Evolutionary conservation across 2,329 filamentous ascomycete genomes (phyloP).

Genomic region (Venturia oleaginea): DNA sequence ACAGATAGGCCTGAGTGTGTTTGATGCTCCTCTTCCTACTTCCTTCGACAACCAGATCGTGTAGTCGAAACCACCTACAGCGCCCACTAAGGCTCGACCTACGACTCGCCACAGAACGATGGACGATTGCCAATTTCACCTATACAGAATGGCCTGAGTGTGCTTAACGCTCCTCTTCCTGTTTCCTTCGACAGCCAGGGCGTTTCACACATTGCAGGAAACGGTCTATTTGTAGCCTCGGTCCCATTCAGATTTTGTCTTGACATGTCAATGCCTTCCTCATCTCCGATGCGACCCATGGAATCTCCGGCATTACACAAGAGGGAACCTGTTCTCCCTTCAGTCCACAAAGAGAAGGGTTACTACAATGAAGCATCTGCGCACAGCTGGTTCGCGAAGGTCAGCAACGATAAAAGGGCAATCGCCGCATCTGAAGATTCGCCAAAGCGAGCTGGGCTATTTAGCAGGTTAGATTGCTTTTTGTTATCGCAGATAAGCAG

Average conservation of each 20-base stretch:
- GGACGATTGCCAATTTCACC: conserved; percentile 70
- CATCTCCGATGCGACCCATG: conserved; percentile 49
- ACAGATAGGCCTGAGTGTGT: conserved; percentile 68
- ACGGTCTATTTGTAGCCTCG: conserved; percentile 84
- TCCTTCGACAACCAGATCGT: conserved; percentile 96
- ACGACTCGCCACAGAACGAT: conserved; percentile 76
- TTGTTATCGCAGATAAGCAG: no score
- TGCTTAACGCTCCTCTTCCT: conserved; percentile 83
- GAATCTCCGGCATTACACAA: conserved; percentile 55
- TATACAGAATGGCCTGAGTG: conserved; percentile 65
- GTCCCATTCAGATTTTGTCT: conserved; percentile 87
- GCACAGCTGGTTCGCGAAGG: no score
- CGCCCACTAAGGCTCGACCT: conserved; percentile 53
- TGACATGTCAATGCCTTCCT: conserved; percentile 72
- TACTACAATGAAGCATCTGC: no score
- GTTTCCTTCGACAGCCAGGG: conserved; percentile 95
- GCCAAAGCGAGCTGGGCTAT: no score
- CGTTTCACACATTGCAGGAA: conserved; percentile 81
- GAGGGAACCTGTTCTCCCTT: no score
- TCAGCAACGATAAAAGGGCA: no score
- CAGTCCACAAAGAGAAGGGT: no score
- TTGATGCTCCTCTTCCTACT: conserved; percentile 85
- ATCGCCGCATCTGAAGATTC: no score
- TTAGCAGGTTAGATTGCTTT: no score
- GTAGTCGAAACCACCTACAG: conserved; percentile 51